These are phyloP conservation scores for Phoma sp. DNA, from an alignment of 2,329 filamentous ascomycete species.

Conservation along the genomic window DNA sequence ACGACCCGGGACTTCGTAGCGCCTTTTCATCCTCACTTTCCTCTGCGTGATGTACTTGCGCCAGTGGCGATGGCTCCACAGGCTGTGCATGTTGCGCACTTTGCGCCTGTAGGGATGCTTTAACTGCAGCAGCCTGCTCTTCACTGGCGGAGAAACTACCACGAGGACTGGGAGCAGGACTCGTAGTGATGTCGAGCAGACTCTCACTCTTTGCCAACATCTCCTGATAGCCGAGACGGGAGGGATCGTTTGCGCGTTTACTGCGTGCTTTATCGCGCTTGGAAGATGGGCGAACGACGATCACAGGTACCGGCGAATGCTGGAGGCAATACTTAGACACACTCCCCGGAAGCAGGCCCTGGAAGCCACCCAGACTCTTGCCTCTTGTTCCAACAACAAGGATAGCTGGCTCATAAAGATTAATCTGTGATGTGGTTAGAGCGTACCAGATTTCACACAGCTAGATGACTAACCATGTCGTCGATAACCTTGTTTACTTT, in stretches of 20 bases:
- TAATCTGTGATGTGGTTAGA: conserved; percentile 65
- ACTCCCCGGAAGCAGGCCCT: conserved; percentile 83
- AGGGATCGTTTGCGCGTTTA: conserved; percentile 79
- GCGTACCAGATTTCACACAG: conserved; percentile 7
- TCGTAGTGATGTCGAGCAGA: conserved; percentile 55
- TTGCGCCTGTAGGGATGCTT: conserved; percentile 28
- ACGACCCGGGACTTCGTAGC: conserved; percentile 37
- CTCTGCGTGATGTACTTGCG: conserved; percentile 34
- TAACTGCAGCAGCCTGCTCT: conserved; percentile 30
- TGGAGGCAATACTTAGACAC: conserved; percentile 95
- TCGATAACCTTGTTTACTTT: conserved; percentile 92
- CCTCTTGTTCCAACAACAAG: conserved; percentile 89
- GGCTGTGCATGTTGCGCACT: conserved; percentile 58
- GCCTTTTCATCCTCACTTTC: conserved; percentile 36
- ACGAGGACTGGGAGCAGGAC: conserved; percentile 44
- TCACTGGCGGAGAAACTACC: conserved; percentile 51
- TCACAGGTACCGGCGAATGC: conserved; percentile 89
- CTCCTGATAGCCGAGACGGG: conserved; percentile 75
- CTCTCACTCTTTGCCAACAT: conserved; percentile 73
- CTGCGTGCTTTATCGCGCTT: conserved; percentile 89
- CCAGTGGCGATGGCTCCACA: conserved; percentile 39
- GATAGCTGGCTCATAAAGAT: conserved; percentile 89
- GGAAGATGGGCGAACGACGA: conserved; percentile 85
- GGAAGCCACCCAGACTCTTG: conserved; percentile 81
- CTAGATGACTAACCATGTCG: conserved; percentile 67